Conservation (phyloP, 768 basidiomycete species). For the Naganishia kalamii region DNA sequence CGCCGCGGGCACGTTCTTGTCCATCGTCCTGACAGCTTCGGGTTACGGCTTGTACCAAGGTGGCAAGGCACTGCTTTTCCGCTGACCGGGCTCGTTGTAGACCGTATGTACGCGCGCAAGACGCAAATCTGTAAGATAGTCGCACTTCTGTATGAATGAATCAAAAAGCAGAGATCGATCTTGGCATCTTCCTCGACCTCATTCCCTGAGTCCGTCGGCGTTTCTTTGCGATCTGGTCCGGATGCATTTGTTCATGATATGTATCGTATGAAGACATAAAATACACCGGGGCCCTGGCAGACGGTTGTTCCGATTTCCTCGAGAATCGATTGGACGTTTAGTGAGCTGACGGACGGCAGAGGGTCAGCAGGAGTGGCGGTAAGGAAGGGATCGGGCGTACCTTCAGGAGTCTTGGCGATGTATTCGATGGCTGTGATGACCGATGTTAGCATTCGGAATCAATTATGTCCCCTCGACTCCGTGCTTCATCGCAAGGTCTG, state of each 20-base stretch:
- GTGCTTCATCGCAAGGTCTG: no score
- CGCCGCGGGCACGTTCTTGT: conserved; percentile 17
- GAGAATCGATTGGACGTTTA: not conserved
- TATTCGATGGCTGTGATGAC: conserved; percentile 93
- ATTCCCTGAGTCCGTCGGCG: no score
- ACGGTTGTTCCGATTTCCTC: not conserved
- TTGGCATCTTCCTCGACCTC: no score
- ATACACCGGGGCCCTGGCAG: not conserved
- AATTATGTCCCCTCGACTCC: no score
- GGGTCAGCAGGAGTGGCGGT: not conserved
- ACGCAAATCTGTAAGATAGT: no score
- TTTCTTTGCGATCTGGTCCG: no score
- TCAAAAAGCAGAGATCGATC: no score
- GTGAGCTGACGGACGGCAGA: not conserved
- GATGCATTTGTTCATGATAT: not conserved
- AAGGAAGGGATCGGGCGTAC: not conserved
- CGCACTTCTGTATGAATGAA: no score
- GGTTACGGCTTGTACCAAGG: conserved; percentile 20
- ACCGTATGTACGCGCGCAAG: no score
- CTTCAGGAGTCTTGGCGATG: conserved; percentile 57
- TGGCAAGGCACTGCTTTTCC: not conserved
- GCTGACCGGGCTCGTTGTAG: not conserved
- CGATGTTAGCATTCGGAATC: no score
- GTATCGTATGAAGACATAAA: conserved; percentile 6
- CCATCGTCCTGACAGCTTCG: not conserved